Conservation (phyloP, 73 alveolate genomes). For the Paramecium octaurelia region DNA sequence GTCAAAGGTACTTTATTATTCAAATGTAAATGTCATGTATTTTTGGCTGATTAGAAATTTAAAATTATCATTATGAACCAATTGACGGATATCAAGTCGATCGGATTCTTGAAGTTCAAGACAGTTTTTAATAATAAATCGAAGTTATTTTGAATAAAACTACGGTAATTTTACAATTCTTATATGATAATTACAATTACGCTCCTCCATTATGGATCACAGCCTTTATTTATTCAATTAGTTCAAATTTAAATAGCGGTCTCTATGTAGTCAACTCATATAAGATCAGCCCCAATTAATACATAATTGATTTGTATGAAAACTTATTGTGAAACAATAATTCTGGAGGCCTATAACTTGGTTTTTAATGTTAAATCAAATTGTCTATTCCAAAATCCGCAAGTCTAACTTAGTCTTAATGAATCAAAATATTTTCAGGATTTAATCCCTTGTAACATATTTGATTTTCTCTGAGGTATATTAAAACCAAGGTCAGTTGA, state of each 20-base stretch:
- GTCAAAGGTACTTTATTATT: neutral
- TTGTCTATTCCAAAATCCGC: slow-evolving; percentile 38
- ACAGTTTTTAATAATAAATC: neutral
- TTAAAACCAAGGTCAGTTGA: neutral
- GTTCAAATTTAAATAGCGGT: neutral
- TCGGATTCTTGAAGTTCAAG: slow-evolving; percentile 11
- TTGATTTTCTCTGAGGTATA: neutral
- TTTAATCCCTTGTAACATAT: neutral
- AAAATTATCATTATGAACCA: neutral
- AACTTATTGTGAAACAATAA: neutral
- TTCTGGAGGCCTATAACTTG: slow-evolving; percentile 21
- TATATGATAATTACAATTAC: neutral
- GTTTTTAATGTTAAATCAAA: neutral
- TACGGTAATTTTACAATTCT: neutral
- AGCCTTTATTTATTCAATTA: neutral
- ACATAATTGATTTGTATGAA: neutral
- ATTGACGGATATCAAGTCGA: slow-evolving; percentile 8
- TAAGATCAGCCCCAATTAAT: neutral
- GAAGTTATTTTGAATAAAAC: neutral
- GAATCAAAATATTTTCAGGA: slow-evolving; percentile 8
- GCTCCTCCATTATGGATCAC: slow-evolving; percentile 33
- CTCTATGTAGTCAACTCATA: slow-evolving; percentile 15
- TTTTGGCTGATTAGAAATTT: neutral
- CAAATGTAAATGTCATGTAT: neutral
- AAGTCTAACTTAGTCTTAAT: neutral